phyloP scores from a whole-genome alignment of 2,329 filamentous ascomycete species.

The Calonectria leucothoes region DNA sequence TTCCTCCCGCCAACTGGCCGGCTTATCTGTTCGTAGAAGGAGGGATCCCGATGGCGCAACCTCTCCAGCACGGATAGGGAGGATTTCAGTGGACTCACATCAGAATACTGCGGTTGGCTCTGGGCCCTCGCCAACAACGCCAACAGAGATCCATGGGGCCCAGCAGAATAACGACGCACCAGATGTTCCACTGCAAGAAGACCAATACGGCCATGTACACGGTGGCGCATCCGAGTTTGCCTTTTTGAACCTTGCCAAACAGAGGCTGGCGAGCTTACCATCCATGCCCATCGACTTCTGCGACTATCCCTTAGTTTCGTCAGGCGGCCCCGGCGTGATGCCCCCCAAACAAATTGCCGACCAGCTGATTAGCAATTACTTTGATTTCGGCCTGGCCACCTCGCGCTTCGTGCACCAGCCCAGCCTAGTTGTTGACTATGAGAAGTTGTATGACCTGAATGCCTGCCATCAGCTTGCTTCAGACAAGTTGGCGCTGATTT shows the following conservation, averaged over 20 bases:
- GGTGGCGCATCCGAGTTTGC: background rate
- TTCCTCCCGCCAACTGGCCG: background rate
- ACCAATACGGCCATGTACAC: background rate
- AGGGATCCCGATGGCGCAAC: background rate
- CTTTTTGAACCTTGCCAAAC: background rate
- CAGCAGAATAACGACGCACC: background rate
- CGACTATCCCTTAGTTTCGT: background rate
- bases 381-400: background rate
- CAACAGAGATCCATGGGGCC: background rate
- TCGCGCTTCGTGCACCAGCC: background rate
- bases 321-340: background rate
- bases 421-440: background rate
- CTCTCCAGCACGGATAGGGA: background rate
- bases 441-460: background rate
- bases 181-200: background rate
- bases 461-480: background rate
- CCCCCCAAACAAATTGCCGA: background rate
- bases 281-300: background rate
- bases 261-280: background rate
- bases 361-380: background rate
- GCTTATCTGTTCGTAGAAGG: background rate
- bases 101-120: background rate
- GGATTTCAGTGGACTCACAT: background rate
- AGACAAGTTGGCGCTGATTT: background rate
- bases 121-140: background rate